Conservation (phyloP, 345 rosid species). For the Eucalyptus marginata region DNA sequence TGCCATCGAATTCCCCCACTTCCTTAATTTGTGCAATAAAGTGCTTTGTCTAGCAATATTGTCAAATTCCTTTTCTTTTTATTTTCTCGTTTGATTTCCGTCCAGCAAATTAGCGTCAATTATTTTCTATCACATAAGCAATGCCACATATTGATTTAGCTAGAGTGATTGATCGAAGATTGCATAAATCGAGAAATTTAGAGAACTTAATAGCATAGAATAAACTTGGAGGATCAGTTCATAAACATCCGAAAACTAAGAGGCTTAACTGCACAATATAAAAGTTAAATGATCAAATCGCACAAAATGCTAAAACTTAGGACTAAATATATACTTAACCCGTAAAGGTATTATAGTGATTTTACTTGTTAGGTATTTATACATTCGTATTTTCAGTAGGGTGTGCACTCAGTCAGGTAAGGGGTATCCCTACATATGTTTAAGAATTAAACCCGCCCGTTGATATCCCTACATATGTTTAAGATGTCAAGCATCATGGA, state of each 20-base stretch:
- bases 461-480: too few relatives aligned
- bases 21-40: background rate
- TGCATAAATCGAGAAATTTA: background rate
- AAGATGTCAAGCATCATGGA: too few relatives aligned
- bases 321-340: background rate
- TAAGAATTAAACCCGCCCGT: accelerated
- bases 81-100: background rate
- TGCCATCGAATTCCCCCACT: background rate
- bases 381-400: background rate
- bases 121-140: background rate
- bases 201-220: background rate
- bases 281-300: background rate
- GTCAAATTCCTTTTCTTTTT: background rate
- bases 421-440: too few relatives aligned
- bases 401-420: accelerated
- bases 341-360: background rate
- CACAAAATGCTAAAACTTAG: background rate
- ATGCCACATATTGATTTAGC: background rate
- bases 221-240: background rate
- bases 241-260: background rate
- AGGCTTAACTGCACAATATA: background rate
- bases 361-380: background rate
- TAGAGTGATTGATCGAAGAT: background rate
- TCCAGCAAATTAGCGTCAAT: background rate
- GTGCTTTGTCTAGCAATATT: background rate